These are phyloP conservation scores for Tetrastigma voinierianum DNA, from an alignment of 164 flowering plant genomes.

Conservation along the genomic window DNA sequence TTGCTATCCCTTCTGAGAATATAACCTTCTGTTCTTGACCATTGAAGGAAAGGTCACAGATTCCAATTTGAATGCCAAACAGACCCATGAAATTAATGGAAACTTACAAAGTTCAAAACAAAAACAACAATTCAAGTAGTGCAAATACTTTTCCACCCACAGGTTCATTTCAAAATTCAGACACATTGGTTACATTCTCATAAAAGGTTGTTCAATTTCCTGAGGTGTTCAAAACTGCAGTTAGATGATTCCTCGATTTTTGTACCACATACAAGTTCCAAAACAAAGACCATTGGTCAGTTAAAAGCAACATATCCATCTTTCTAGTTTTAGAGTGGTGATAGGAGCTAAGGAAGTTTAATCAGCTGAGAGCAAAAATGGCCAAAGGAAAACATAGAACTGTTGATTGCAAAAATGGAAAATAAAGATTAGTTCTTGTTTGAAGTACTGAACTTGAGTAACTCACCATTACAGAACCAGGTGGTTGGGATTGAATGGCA, in stretches of 20 bases:
- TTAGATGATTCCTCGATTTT: background rate
- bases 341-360: no score
- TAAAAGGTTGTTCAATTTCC: background rate
- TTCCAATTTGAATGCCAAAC: background rate
- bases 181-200: no score
- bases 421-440: no score
- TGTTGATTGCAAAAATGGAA: no score
- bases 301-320: no score
- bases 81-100: background rate
- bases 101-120: background rate
- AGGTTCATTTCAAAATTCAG: no score
- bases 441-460: no score
- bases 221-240: background rate
- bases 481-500: slow-evolving; percentile 97
- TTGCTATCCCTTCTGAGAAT: background rate
- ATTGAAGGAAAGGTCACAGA: background rate
- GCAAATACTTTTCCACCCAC: no score
- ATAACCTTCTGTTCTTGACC: background rate
- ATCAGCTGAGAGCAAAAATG: no score
- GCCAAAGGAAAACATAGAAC: no score
- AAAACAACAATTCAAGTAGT: background rate
- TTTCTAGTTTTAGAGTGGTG: no score
- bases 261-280: background rate
- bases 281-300: background rate
- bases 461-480: slow-evolving; percentile 94